Evolutionary conservation across 192 early-diverging fungal genomes (phyloP), one percentile per base, ranked within the genome.

Genomic region (Spizellomyces punctatus): DNA sequence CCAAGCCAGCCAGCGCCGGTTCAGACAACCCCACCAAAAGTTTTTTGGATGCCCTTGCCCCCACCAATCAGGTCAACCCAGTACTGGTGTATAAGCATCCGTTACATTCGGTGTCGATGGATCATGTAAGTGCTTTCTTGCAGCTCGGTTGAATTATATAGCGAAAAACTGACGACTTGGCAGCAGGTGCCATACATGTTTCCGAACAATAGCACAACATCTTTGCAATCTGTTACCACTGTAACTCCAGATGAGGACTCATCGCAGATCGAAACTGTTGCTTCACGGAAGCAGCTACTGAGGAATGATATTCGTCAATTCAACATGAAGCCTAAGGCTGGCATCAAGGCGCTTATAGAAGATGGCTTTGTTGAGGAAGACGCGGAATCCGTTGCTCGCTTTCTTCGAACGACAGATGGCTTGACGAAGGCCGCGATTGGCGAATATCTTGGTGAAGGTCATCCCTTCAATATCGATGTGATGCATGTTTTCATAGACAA

Each of bases 401-500:
- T 89, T 55, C 64, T 89, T 66, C 64, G 58, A 57, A 73, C 43
- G 52, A 84, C 81, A 0, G 47, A 76, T 14, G 74, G 76, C 19
- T 66, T 89, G 10, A 81, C 64, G 50, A 89, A 89, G 66, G 49
- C 75, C 14, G 82, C 77, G n/a, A 82, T 89, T 65, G 88, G 88
- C 14, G 85, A 87, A 44, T 86, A 85, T 61, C 64, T 89, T 14
- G 88, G 88, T 41, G 83, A 86, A 49, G 78, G 73, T n/a, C 78
- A 83, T 50, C 63, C 78, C 44, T 81, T 79, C 58, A 83, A 74
- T 63, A 75, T 89, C 36, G 69, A 83, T 63, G 79, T 85, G 19
- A 88, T 89, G 86, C 86, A 86, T 64, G 72, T 79, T 7, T 89
- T 86, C 66, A 79, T 89, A 54, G 86, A 89, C 74, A 22, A 58